Percentiles rank a stretch among this genome's conserved stretches.
These are phyloP conservation scores for Pyricularia pennisetigena DNA, from an alignment of 2,329 filamentous ascomycete species.

Conservation along the genomic window DNA sequence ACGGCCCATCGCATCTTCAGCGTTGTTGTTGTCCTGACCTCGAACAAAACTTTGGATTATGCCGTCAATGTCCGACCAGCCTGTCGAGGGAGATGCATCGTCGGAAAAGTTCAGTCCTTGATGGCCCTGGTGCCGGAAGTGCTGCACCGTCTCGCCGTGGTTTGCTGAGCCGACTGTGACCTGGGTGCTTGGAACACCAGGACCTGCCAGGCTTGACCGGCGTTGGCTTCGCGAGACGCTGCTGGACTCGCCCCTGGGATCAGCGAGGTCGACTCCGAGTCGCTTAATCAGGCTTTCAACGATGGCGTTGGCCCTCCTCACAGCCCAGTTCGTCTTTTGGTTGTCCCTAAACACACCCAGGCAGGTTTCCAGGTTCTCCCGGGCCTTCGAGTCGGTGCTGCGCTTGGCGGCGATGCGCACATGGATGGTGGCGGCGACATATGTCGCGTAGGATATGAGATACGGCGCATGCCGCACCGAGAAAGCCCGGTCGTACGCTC, in stretches of 20 bases:
- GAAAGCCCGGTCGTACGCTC: slow-evolving; percentile 26
- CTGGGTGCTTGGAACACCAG: neutral
- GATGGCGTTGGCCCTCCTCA: slow-evolving; percentile 32
- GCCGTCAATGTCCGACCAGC: slow-evolving; percentile 23
- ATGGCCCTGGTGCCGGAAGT: neutral
- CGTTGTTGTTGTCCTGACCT: slow-evolving; percentile 9
- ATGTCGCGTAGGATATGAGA: slow-evolving; percentile 44
- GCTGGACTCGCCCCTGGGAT: neutral
- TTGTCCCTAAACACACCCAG: slow-evolving; percentile 36
- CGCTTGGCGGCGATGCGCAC: slow-evolving; percentile 38
- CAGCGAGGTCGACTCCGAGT: slow-evolving; percentile 22
- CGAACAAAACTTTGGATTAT: slow-evolving; percentile 25
- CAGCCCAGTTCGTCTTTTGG: slow-evolving; percentile 38
- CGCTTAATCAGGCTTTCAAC: slow-evolving; percentile 34
- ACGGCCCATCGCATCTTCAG: neutral
- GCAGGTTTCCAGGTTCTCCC: slow-evolving; percentile 30
- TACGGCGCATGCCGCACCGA: slow-evolving; percentile 36
- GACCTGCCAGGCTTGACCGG: neutral
- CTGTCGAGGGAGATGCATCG: slow-evolving; percentile 6
- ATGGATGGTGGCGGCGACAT: slow-evolving; percentile 42
- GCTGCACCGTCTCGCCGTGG: neutral
- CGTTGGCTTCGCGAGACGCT: neutral
- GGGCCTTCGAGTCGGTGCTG: slow-evolving; percentile 25
- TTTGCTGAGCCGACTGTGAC: neutral
- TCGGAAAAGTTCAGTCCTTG: neutral